phyloP scores from a whole-genome alignment of 345 rosid species.

The Pugionium dolabratum region DNA sequence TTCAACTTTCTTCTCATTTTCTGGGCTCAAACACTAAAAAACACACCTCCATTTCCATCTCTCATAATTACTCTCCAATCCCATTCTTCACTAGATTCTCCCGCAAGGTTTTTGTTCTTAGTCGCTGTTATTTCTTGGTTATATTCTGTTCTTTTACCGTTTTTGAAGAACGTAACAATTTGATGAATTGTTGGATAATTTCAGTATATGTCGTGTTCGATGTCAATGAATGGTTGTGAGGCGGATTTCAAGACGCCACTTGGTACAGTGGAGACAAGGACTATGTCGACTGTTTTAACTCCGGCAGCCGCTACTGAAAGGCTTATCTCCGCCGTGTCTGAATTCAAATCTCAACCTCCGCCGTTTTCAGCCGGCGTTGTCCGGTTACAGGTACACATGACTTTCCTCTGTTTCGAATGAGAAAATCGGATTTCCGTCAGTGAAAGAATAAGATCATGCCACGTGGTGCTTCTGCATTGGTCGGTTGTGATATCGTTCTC shows the following conservation, averaged over 20 bases:
- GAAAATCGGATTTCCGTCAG: not conserved
- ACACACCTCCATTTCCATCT: slow-evolving; percentile 24
- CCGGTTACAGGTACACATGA: slow-evolving; percentile 62
- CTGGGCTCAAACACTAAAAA: slow-evolving; percentile 27
- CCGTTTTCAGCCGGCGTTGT: slow-evolving; percentile 61
- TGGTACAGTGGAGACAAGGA: slow-evolving; percentile 56
- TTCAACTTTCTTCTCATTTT: slow-evolving; percentile 32
- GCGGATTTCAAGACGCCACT: slow-evolving; percentile 51
- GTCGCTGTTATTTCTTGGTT: no score
- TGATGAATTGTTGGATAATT: not conserved
- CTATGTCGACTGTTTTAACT: slow-evolving; percentile 51
- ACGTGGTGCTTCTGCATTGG: slow-evolving; percentile 48
- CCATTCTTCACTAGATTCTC: not conserved
- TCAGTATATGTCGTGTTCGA: slow-evolving; percentile 38
- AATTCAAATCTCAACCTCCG: slow-evolving; percentile 61
- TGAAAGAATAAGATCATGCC: slow-evolving; percentile 37
- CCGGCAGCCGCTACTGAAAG: slow-evolving; percentile 58
- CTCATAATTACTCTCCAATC: slow-evolving; percentile 14
- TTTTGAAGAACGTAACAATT: not conserved
- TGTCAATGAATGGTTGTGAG: slow-evolving; percentile 82
- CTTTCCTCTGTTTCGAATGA: slow-evolving; percentile 1
- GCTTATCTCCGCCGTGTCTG: slow-evolving; percentile 53
- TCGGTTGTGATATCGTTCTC: slow-evolving; percentile 2
- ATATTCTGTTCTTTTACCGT: not conserved
- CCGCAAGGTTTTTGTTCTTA: no score